Conservation (phyloP, 371 early-diverging fungal genomes). For the Quaeritorhiza haematococci region DNA sequence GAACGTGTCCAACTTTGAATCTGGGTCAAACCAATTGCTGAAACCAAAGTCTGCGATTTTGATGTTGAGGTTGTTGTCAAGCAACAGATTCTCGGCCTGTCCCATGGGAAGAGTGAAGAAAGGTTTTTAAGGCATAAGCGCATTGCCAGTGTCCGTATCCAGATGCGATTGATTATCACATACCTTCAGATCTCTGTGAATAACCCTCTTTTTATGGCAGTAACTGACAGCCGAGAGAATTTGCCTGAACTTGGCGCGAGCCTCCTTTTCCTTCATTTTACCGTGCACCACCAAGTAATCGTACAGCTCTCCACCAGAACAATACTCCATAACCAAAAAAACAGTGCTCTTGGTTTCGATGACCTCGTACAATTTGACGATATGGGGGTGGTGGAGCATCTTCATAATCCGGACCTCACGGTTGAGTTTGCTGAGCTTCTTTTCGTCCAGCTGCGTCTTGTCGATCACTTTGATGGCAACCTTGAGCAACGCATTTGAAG, state of each 20-base stretch:
- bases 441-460: constrained; percentile 73
- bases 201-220: constrained; percentile 64
- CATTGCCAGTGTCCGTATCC: no score
- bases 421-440: constrained; percentile 71
- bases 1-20: constrained; percentile 61
- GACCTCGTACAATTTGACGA: constrained; percentile 86
- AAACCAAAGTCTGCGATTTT: constrained; percentile 75
- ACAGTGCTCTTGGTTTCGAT: constrained; percentile 80
- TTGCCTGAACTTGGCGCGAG: constrained; percentile 64
- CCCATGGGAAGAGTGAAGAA: no score
- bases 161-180: no score
- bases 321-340: constrained; percentile 70
- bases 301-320: constrained; percentile 62
- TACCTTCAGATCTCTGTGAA: constrained; percentile 70
- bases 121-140: no score
- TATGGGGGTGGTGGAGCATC: constrained; percentile 74
- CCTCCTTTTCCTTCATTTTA: constrained; percentile 60
- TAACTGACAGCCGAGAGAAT: constrained; percentile 64
- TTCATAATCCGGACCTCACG: constrained; percentile 88
- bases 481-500: constrained; percentile 14
- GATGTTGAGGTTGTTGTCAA: constrained; percentile 51
- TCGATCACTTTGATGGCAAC: constrained; percentile 70
- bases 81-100: constrained; percentile 61
- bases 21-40: constrained; percentile 60
- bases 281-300: constrained; percentile 63